These are phyloP conservation scores for Plantago ovata DNA, from an alignment of 257 asterid genomes.

Conservation along the genomic window DNA sequence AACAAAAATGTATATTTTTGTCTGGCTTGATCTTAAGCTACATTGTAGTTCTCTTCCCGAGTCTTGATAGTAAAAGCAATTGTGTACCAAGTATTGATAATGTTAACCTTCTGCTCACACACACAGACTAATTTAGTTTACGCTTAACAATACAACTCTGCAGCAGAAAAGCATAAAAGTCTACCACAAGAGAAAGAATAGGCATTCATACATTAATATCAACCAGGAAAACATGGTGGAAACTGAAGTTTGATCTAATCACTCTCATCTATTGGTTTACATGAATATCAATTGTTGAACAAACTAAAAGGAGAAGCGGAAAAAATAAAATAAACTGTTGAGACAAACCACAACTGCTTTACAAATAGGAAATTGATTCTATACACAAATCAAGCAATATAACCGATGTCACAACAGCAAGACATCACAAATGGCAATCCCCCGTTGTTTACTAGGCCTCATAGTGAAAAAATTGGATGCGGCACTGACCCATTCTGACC, in stretches of 20 bases:
- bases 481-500: conserved; percentile 1
- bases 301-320: conserved; percentile 10
- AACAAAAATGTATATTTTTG: too few relatives aligned
- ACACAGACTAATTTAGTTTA: too few relatives aligned
- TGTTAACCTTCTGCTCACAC: too few relatives aligned
- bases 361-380: conserved; percentile 30
- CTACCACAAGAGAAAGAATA: too few relatives aligned
- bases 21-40: too few relatives aligned
- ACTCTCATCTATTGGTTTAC: conserved; percentile 17
- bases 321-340: conserved; percentile 7
- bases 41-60: too few relatives aligned
- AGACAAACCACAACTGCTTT: conserved; percentile 27
- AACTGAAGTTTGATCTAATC: neutral
- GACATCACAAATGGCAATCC: conserved; percentile 10
- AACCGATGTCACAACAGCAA: conserved; percentile 17
- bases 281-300: conserved; percentile 18
- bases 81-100: too few relatives aligned
- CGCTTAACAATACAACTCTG: too few relatives aligned
- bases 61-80: too few relatives aligned
- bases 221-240: neutral
- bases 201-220: too few relatives aligned
- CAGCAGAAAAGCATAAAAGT: too few relatives aligned
- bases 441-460: conserved; percentile 16
- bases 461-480: conserved; percentile 13
- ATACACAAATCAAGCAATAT: conserved; percentile 33